Base-by-base conservation (phyloP, 106 monocot genomes). In the Dendrobium huoshanense region DNA sequence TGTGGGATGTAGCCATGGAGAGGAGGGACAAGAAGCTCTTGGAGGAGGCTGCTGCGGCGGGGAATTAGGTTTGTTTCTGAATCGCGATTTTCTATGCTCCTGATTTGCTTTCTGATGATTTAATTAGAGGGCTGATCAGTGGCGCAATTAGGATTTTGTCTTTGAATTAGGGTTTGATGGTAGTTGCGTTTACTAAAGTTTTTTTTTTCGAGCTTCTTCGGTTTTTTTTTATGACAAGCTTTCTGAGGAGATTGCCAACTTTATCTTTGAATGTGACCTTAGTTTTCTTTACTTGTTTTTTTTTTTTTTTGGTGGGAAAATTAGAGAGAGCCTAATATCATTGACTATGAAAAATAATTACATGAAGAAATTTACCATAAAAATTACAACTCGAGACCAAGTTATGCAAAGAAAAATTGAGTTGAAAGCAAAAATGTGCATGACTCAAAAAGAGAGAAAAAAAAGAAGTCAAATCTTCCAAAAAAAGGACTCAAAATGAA, bases 1-100 rank as follows among this genome's bases (percentile, higher is more conserved):
- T 82, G 17, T 99, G 98, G 98, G 98, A 98, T 81, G 88, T 90
- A 25, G 98, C 92, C 33, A 95, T 99, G 98, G 94, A 92, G 89
- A 47, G 95, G 80, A 92, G 95, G 89, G 98, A 99, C 86, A 91
- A 93, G 88, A 91, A 83, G 87, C 80, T 95, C 77, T 9, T 86
- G 55, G 91, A 95, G 78, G 79, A 83, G 72, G 65, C 58, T 61
- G 78, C 83, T 4, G 24, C 83, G 15, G 74, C 90, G 9, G 72
- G 78, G 41, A 89, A 91, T 79, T 91, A 91, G 84, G 87, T 87
- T 18, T 25, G 83, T 81, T 78, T 47, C 15, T 11, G 41, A 25
- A 25, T 76, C 49, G n/a, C 9, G 1, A 1, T 76, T 48, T 48
- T 9, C 4, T 49, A 3, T 76, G 11, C 22, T 76, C 4, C 10